Evolutionary conservation across 2,329 filamentous ascomycete genomes (phyloP).

Genomic region (Fusarium tricinctum): DNA sequence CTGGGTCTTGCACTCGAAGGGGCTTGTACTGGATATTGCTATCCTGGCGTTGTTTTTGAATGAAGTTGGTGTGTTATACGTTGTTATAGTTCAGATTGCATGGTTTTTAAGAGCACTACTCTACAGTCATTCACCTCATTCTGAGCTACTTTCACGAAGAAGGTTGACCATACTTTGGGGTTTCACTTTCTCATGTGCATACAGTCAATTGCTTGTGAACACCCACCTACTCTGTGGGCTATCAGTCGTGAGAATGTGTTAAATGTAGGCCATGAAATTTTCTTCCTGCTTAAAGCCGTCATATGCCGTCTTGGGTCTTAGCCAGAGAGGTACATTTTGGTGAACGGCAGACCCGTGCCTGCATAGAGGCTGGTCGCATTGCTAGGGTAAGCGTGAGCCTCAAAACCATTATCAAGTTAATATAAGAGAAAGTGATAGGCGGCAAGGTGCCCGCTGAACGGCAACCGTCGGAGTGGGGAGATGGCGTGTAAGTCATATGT

Average conservation of each 20-base stretch:
- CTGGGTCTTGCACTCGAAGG: background rate
- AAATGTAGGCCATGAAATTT: background rate
- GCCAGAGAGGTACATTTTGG: background rate
- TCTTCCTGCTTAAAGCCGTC: slow-evolving; percentile 26
- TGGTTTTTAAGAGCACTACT: background rate
- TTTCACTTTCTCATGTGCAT: too few species aligned
- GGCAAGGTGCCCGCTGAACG: slow-evolving; percentile 15
- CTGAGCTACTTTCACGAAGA: background rate
- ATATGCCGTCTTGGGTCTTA: slow-evolving; percentile 24
- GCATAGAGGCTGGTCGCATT: slow-evolving; percentile 10
- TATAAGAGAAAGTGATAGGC: background rate
- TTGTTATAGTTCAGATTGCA: slow-evolving; percentile 16
- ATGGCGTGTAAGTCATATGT: slow-evolving; percentile 24
- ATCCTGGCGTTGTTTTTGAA: background rate
- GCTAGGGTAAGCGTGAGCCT: slow-evolving; percentile 4
- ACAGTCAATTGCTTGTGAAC: background rate
- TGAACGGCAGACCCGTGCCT: slow-evolving; percentile 4
- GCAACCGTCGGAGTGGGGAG: slow-evolving; percentile 41
- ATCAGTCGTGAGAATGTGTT: background rate
- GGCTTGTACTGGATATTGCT: slow-evolving; percentile 7
- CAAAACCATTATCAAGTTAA: background rate
- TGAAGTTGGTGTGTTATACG: background rate
- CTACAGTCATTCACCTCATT: background rate
- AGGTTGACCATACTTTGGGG: background rate
- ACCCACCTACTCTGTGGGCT: background rate